Base-by-base conservation (phyloP, 2,329 filamentous ascomycete species). In the Colletotrichum agaves region DNA sequence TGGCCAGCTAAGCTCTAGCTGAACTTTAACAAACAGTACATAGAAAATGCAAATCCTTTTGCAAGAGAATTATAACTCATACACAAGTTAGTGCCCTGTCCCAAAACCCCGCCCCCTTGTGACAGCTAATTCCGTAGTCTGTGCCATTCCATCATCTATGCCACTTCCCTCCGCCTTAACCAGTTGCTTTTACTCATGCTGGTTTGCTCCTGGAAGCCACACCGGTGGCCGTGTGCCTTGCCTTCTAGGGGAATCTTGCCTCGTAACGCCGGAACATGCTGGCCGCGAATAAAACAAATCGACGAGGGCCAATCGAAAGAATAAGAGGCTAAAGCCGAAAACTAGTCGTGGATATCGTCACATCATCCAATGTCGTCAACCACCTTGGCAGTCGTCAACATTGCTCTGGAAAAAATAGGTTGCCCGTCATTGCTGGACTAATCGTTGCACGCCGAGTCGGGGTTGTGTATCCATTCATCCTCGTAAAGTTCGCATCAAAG, bases 261-360 rank as follows among this genome's bases (percentile, higher is more conserved):
- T 50, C 68, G 65, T 37, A 70, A 70, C 68, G 68, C 68, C 68
- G 50, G 49, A 70, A 66, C 56, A 70, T 69, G 65, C 56, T 70
- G 57, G 50, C 21, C 65, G 37, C 35, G 47, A 67, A 57, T 37
- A 33, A 69, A 44, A 61, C 53, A 61, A 64, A 61, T 39, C 39
- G 44, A 56, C 61, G 33, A 41, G 39, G 43, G 61, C 58, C 57
- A 57, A 59, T 44, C 52, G 35, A 55, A 65, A 67, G 62, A 66
- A 66, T 56, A 31, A 61, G 61, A 63, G 58, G 52, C 47, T 41
- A 37, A 49, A 50, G 57, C 43, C 43, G 53, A 44, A 69, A 69
- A 65, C 56, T 46, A 62, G 50, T 70, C 69, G 58, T 70, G 65
- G 52, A 63, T 70, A 65, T 70, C 69, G 61, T 70, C 46, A 70